Conservation (phyloP, 257 asterid species). For the Nicotiana obtusifolia region DNA sequence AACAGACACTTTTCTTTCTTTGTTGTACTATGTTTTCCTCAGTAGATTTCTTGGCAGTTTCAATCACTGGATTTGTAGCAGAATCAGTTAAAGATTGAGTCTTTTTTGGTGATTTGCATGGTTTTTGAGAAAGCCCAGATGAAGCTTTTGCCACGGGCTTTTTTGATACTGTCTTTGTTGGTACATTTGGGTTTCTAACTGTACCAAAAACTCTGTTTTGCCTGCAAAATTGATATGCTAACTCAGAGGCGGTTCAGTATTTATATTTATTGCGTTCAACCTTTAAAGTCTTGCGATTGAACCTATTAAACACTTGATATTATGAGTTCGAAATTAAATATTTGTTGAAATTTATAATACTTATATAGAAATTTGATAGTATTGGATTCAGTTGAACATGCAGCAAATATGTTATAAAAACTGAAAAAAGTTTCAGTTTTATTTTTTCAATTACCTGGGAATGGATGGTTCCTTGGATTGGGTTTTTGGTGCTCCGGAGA, state of each 20-base stretch:
- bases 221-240: conserved; percentile 24
- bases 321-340: no score
- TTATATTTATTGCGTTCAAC: no score
- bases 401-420: no score
- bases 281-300: no score
- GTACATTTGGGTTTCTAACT: conserved; percentile 40
- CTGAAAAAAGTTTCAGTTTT: not conserved
- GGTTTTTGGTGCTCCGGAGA: conserved; percentile 28
- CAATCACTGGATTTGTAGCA: conserved; percentile 8
- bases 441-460: conserved; percentile 26
- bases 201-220: conserved; percentile 55
- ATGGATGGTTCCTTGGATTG: conserved; percentile 25
- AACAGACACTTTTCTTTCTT: conserved; percentile 47
- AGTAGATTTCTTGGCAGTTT: conserved; percentile 19
- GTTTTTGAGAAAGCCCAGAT: conserved; percentile 20
- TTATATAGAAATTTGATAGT: no score
- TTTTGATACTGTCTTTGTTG: conserved; percentile 22
- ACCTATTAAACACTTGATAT: no score
- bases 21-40: conserved; percentile 17
- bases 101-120: conserved; percentile 11
- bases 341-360: no score
- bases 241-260: not conserved
- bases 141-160: conserved; percentile 34
- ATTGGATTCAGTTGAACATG: no score
- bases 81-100: conserved; percentile 17